Conservation (phyloP, 176 grass and related monocot genomes). For the Zizania latifolia region DNA sequence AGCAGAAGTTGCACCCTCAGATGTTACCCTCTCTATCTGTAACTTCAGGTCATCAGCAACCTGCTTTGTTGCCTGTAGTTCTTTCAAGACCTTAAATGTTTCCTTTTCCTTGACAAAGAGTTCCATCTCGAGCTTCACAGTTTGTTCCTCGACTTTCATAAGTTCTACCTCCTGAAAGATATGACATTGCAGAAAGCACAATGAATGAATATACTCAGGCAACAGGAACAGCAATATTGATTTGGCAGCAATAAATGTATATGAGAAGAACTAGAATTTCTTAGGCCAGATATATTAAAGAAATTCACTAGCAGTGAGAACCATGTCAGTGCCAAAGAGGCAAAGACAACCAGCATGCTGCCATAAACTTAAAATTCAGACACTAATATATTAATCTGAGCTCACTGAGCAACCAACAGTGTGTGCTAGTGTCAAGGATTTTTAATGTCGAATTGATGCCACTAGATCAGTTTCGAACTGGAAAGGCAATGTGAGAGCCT, state of each 20-base stretch:
- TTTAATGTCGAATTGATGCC: neutral
- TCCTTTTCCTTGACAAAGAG: conserved; percentile 91
- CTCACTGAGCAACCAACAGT: neutral
- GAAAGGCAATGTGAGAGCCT: neutral
- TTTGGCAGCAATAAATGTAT: neutral
- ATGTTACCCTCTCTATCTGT: conserved; percentile 47
- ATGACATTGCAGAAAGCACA: neutral
- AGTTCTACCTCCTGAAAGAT: conserved; percentile 81
- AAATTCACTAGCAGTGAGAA: neutral
- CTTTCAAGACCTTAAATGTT: conserved; percentile 80
- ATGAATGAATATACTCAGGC: neutral
- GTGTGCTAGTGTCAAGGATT: too few species aligned
- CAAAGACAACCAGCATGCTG: neutral
- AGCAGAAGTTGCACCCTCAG: conserved; percentile 6
- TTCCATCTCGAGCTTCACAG: conserved; percentile 97
- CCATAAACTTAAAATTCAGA: neutral
- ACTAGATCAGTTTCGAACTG: neutral
- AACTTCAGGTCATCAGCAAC: conserved; percentile 61
- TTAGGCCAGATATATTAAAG: neutral
- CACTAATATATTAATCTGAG: neutral
- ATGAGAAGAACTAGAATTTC: neutral
- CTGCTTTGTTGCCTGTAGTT: conserved; percentile 69
- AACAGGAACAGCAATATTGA: conserved; percentile 1
- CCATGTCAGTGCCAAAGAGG: neutral
- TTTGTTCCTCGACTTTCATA: conserved; percentile 94